These are phyloP conservation scores for Saitozyma podzolica DNA, from an alignment of 768 basidiomycete genomes.

Conservation along the genomic window DNA sequence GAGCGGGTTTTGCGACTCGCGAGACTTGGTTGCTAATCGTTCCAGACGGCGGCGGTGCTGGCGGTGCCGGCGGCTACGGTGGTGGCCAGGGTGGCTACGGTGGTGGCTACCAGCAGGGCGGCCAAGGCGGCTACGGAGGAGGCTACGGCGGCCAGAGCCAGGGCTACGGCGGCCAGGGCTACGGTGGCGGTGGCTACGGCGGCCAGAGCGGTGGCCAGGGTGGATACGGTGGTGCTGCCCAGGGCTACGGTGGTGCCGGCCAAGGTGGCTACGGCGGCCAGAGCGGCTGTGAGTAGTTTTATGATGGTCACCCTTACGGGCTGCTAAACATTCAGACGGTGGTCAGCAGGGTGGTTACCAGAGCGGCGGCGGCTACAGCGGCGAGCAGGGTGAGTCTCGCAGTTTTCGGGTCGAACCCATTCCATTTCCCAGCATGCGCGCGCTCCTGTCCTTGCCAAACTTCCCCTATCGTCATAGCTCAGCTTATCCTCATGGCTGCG, in stretches of 20 bases:
- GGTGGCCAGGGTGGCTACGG: constrained; percentile 47
- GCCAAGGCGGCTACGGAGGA: constrained; percentile 9
- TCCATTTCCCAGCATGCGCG: no score
- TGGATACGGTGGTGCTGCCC: constrained; percentile 33
- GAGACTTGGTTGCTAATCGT: no score
- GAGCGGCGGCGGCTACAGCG: constrained; percentile 1
- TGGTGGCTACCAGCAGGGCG: constrained; percentile 18
- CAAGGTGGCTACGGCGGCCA: constrained; percentile 44
- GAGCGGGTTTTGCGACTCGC: constrained; percentile 61
- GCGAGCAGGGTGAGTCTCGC: background rate
- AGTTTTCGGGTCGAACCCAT: background rate
- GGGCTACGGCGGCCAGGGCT: constrained; percentile 44
- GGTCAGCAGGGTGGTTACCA: constrained; percentile 16
- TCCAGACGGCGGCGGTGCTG: background rate
- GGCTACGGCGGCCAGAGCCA: constrained; percentile 1
- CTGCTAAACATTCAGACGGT: constrained; percentile 8
- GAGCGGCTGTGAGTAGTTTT: constrained; percentile 34
- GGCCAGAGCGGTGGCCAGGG: constrained; percentile 39
- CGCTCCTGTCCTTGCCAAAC: no score
- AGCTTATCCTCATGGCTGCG: no score
- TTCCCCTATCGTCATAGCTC: no score
- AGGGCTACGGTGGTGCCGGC: constrained; percentile 27
- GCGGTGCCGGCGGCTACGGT: constrained; percentile 3
- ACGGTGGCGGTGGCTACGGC: constrained; percentile 35
- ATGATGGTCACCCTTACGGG: background rate